Conservation (phyloP, 805 yeast species). For the Schizosaccharomyces japonicus region DNA sequence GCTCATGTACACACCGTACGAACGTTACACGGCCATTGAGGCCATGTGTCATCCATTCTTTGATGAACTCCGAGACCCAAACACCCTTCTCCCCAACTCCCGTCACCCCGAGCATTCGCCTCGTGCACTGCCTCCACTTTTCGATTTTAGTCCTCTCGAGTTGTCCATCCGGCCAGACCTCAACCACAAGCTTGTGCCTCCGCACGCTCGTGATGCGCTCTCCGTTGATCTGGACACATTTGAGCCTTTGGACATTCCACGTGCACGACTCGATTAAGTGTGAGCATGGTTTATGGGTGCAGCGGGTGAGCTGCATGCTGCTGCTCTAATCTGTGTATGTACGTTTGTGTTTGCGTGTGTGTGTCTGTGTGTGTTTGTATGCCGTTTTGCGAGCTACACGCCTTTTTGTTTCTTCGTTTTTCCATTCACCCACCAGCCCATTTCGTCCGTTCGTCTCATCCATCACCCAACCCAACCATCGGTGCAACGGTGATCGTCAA, state of each 20-base stretch:
- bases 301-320: background rate
- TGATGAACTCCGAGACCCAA: conserved; percentile 48
- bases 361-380: no score
- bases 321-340: background rate
- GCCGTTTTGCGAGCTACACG: no score
- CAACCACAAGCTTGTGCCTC: conserved; percentile 19
- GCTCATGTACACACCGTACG: conserved; percentile 73
- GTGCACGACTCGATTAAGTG: background rate
- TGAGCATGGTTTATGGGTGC: background rate
- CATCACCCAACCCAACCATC: no score
- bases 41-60: conserved; percentile 77
- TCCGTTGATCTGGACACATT: conserved; percentile 29
- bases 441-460: no score
- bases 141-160: conserved; percentile 39
- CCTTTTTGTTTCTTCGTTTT: no score
- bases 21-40: conserved; percentile 54
- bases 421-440: no score
- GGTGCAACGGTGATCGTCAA: no score
- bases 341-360: no score
- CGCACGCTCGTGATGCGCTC: conserved; percentile 21
- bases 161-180: conserved; percentile 22
- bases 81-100: conserved; percentile 21
- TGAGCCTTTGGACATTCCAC: conserved; percentile 26
- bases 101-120: conserved; percentile 40
- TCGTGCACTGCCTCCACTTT: conserved; percentile 55